These are phyloP conservation scores for Myxozyma melibiosi DNA, from an alignment of 805 yeast genomes.

Conservation along the genomic window DNA sequence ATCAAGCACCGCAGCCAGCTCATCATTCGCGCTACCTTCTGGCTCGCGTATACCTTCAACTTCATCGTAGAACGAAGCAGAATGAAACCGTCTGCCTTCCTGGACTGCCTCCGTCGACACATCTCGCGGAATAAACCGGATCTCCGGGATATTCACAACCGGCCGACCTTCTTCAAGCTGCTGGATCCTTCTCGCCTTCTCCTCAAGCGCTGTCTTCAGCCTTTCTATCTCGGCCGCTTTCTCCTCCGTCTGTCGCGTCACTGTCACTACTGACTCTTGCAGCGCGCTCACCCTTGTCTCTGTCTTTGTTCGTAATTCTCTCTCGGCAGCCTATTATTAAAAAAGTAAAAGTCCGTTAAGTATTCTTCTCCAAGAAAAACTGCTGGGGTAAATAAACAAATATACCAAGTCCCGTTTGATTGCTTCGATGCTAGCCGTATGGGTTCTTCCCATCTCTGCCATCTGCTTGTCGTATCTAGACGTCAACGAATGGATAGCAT, in stretches of 20 bases:
- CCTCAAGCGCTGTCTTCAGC: background rate
- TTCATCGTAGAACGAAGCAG: constrained; percentile 7
- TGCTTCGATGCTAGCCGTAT: background rate
- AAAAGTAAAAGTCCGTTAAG: background rate
- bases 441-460: background rate
- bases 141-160: constrained; percentile 7
- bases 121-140: constrained; percentile 3
- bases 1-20: too few relatives aligned
- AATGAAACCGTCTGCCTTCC: background rate
- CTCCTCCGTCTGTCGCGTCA: constrained; percentile 1
- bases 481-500: constrained; percentile 9
- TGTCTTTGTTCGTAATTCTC: background rate
- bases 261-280: background rate
- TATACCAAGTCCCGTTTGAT: constrained; percentile 5
- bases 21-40: too few relatives aligned
- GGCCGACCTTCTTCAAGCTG: constrained; percentile 9
- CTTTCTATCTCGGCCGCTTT: background rate
- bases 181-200: background rate
- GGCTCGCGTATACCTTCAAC: too few relatives aligned
- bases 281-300: constrained; percentile 1
- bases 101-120: background rate
- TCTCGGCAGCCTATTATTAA: background rate
- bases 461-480: constrained; percentile 10
- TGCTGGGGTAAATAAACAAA: background rate
- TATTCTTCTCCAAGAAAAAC: too few relatives aligned